Base-by-base conservation (phyloP, 441 rosid genomes). In the Erodium moschatum region DNA sequence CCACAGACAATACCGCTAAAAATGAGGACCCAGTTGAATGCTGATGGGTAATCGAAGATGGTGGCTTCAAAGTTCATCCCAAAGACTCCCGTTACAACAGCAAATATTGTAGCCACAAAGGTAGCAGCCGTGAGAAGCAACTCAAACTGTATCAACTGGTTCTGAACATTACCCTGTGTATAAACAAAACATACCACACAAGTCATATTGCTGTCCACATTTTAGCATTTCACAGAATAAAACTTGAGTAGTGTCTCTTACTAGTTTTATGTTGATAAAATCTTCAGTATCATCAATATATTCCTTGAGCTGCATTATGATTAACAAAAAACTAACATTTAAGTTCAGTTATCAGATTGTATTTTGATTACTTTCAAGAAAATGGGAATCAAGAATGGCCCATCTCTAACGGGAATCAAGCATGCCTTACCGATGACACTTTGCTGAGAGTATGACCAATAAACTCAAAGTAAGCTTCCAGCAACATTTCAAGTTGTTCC, bases 221-320 rank as follows among this genome's bases (percentile, higher is more conserved):
- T 42, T 19, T 60, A 27, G 27, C 38, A 33, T 3, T 33, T 33
- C 38, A 33, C 38, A 33, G 4, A 33, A 33, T 33, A 33, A 33
- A 15, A 19, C 46, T 48, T 8, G 10, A 71, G 50, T 74, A 50
- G 40, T 21, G 61, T 40, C 42, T 21, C 80, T 79, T 77, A 91
- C 99, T 89, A 94, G 80, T 80, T 94, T 94, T 52, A 94, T 89
- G 82, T 89, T 94, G 86, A 94, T 94, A 69, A 94, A 77, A 82
- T 89, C 98, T 81, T 94, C 97, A 8, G 97, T 94, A 78, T 94
- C 98, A 79, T 94, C 98, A 40, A 91, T 91, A 75, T 94, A 94
- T 77, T 91, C 98, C 77, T 94, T 94, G 19, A 91, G 90, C 97
- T 91, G 86, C 86, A 84, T 52, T 65, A 73, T 63, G 61, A 66